A percentile compares a stretch with the other conserved stretches of the same genome.
Evolutionary conservation across 1,284 basidiomycete genomes (phyloP).

Genomic region (Apiotrichum mycotoxinovorans): DNA sequence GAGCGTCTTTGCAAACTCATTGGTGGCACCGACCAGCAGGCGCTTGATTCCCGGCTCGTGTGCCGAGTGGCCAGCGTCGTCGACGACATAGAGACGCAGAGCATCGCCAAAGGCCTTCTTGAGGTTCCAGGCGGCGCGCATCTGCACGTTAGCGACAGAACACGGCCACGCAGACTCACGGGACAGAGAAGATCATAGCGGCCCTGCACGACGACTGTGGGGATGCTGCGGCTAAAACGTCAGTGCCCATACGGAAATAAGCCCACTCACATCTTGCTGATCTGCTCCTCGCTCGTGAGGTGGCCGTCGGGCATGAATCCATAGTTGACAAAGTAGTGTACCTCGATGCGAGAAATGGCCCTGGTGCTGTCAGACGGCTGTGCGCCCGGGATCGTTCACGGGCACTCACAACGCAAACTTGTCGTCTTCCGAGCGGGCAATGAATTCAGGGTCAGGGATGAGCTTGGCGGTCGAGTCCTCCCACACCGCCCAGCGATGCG

Average conservation of each 20-base stretch:
- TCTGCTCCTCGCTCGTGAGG: conserved; percentile 72
- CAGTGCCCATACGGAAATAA: not conserved
- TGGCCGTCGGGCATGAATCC: conserved; percentile 89
- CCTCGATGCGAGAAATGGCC: conserved; percentile 84
- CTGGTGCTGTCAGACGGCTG: conserved; percentile 27
- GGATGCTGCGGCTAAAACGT: conserved; percentile 62
- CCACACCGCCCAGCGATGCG: conserved; percentile 71
- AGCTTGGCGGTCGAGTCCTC: conserved; percentile 83
- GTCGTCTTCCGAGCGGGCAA: conserved; percentile 64
- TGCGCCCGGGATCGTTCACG: not conserved
- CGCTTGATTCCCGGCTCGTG: conserved; percentile 71
- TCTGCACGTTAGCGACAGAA: not conserved
- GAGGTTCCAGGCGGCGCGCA: conserved; percentile 59
- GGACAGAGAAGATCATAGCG: conserved; percentile 54
- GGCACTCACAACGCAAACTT: conserved; percentile 57
- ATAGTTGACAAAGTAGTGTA: conserved; percentile 82
- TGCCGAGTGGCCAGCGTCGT: conserved; percentile 87
- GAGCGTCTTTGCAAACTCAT: conserved; percentile 11
- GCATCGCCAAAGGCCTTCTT: conserved; percentile 77
- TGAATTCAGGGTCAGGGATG: conserved; percentile 63
- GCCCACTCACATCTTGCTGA: conserved; percentile 70
- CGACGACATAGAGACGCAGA: conserved; percentile 67
- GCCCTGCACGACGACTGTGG: conserved; percentile 79
- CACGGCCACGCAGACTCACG: conserved; percentile 21
- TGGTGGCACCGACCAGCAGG: conserved; percentile 53